phyloP scores from a whole-genome alignment of 2,329 filamentous ascomycete genomes.

The Botrytis pseudocinerea region DNA sequence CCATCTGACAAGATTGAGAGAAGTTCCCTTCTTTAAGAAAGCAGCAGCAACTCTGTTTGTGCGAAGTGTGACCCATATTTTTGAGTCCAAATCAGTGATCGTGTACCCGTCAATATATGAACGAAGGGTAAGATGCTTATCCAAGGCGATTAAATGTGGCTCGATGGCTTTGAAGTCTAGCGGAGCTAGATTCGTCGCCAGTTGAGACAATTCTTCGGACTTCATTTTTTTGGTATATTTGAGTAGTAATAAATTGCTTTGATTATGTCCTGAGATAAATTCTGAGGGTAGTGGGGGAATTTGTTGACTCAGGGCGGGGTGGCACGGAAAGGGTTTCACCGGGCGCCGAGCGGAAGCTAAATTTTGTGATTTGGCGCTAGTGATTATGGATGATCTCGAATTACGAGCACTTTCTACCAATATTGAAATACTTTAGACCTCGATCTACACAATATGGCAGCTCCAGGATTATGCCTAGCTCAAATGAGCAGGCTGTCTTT shows the following conservation, averaged over 20 bases:
- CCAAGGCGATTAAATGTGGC: conserved; percentile 70
- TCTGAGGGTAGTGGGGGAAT: conserved; percentile 28
- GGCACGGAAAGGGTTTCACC: conserved; percentile 26
- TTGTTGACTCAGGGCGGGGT: conserved; percentile 22
- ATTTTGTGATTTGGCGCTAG: conserved; percentile 19
- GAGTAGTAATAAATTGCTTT: conserved; percentile 15
- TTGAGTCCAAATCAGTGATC: conserved; percentile 73
- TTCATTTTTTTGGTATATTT: conserved; percentile 48
- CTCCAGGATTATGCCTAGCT: conserved; percentile 38
- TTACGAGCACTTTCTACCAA: not conserved
- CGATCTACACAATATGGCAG: conserved; percentile 35
- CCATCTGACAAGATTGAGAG: conserved; percentile 81
- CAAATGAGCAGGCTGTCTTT: conserved; percentile 40
- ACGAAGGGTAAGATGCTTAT: conserved; percentile 83
- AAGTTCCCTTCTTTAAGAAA: conserved; percentile 74
- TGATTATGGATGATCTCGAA: conserved; percentile 17
- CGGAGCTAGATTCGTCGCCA: conserved; percentile 53
- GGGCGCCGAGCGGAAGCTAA: conserved; percentile 19
- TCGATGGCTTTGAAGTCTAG: conserved; percentile 83
- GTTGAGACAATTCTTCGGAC: conserved; percentile 54
- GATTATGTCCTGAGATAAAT: conserved; percentile 23
- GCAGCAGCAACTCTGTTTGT: conserved; percentile 82
- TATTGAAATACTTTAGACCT: conserved; percentile 2
- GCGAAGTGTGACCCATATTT: conserved; percentile 80
- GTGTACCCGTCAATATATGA: conserved; percentile 83